These are phyloP conservation scores for Capsella rubella DNA, from an alignment of 441 rosid species.

Conservation along the genomic window DNA sequence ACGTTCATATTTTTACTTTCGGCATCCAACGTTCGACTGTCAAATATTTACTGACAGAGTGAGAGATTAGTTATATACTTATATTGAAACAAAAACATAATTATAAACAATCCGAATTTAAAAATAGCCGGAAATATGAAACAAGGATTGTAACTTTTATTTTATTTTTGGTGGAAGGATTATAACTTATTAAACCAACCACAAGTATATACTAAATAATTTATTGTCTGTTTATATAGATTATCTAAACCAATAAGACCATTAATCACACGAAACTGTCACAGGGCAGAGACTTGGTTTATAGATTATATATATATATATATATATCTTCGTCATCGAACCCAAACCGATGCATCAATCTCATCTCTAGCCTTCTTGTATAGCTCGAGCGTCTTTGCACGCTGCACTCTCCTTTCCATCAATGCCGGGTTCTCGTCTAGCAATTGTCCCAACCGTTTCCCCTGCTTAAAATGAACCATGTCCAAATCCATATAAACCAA, in stretches of 20 bases:
- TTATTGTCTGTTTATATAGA: not conserved
- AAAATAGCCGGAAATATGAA: no score
- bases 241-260: not conserved
- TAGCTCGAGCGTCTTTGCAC: conserved; percentile 83
- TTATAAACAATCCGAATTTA: no score
- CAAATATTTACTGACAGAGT: no score
- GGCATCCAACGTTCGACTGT: no score
- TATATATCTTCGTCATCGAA: conserved; percentile 49
- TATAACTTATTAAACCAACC: not conserved
- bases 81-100: no score
- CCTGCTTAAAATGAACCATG: conserved; percentile 44
- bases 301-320: no score
- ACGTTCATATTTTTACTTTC: no score
- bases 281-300: not conserved
- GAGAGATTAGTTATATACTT: no score
- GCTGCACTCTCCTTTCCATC: conserved; percentile 85
- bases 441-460: conserved; percentile 64
- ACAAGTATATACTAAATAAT: not conserved
- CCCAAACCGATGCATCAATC: conserved; percentile 89
- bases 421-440: conserved; percentile 86
- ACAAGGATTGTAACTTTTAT: no score
- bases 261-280: conserved; percentile 10
- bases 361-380: conserved; percentile 94
- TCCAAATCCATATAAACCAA: conserved; percentile 7
- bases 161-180: no score